These are phyloP conservation scores for Phaffomyces thermotolerans DNA, from an alignment of 805 yeast species.

Conservation along the genomic window DNA sequence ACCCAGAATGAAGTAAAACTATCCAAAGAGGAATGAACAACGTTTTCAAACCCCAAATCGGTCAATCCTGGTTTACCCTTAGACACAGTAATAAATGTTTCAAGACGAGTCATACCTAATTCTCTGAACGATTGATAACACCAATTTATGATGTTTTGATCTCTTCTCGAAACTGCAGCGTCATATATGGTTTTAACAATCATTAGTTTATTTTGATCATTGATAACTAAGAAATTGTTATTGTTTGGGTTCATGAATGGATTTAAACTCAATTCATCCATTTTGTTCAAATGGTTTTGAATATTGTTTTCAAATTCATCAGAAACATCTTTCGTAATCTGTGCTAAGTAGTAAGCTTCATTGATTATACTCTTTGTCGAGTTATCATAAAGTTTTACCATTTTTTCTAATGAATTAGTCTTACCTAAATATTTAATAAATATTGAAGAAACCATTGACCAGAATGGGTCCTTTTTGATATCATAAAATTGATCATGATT, in stretches of 20 bases:
- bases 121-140: slow-evolving; percentile 11
- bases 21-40: not conserved
- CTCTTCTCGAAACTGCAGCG: slow-evolving; percentile 7
- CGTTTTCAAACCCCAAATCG: not conserved
- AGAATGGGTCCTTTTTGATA: slow-evolving; percentile 9
- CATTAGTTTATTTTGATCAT: slow-evolving; percentile 8
- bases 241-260: slow-evolving; percentile 12
- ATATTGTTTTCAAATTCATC: not conserved
- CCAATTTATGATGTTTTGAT: slow-evolving; percentile 12
- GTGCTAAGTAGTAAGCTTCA: slow-evolving; percentile 8
- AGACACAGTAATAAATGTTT: not conserved
- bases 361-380: slow-evolving; percentile 9
- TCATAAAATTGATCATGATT: slow-evolving; percentile 1
- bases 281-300: not conserved
- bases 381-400: slow-evolving; percentile 10
- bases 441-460: slow-evolving; percentile 17
- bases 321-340: not conserved
- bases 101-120: slow-evolving; percentile 9
- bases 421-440: slow-evolving; percentile 15
- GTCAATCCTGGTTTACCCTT: no score
- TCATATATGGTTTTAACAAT: slow-evolving; percentile 18
- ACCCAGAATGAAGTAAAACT: not conserved
- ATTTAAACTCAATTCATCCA: slow-evolving; percentile 6
- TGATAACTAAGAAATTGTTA: slow-evolving; percentile 9
- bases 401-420: slow-evolving; percentile 1